These are phyloP conservation scores for Omphalotus guepiniiformis DNA, from an alignment of 768 basidiomycete genomes.

Conservation along the genomic window DNA sequence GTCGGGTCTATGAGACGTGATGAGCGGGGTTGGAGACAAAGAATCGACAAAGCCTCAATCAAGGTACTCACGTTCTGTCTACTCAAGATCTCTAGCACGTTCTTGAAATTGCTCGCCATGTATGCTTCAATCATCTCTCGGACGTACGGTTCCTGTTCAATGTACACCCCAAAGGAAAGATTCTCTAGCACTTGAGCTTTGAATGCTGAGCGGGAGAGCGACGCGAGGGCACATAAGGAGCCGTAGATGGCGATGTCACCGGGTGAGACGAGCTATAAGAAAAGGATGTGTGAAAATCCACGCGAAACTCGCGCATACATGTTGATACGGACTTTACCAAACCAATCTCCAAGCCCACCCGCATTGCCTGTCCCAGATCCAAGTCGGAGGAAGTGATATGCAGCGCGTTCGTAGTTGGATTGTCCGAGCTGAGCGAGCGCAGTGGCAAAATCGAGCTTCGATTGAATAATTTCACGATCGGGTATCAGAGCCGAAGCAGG, in stretches of 20 bases:
- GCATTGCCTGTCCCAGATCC: constrained; percentile 50
- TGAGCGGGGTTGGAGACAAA: not conserved
- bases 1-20: constrained; percentile 54
- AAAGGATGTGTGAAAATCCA: not conserved
- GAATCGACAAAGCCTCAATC: not conserved
- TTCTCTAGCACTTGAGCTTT: constrained; percentile 66
- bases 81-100: constrained; percentile 69
- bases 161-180: constrained; percentile 64
- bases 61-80: constrained; percentile 56
- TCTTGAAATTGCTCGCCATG: constrained; percentile 83
- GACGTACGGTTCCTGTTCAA: constrained; percentile 84
- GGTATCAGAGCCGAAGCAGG: constrained; percentile 40
- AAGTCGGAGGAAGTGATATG: constrained; percentile 63
- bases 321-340: constrained; percentile 49
- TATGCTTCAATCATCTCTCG: constrained; percentile 85
- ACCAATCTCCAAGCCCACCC: constrained; percentile 64
- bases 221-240: constrained; percentile 79
- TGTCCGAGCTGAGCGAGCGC: constrained; percentile 73
- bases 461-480: constrained; percentile 65
- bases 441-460: constrained; percentile 78
- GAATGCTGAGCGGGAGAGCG: constrained; percentile 64
- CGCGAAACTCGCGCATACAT: not conserved
- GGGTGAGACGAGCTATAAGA: constrained; percentile 62
- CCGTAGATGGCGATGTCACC: constrained; percentile 87
- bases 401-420: constrained; percentile 77